Base-by-base conservation (phyloP, 169 alveolate genomes). In the Toxoplasma gondii region DNA sequence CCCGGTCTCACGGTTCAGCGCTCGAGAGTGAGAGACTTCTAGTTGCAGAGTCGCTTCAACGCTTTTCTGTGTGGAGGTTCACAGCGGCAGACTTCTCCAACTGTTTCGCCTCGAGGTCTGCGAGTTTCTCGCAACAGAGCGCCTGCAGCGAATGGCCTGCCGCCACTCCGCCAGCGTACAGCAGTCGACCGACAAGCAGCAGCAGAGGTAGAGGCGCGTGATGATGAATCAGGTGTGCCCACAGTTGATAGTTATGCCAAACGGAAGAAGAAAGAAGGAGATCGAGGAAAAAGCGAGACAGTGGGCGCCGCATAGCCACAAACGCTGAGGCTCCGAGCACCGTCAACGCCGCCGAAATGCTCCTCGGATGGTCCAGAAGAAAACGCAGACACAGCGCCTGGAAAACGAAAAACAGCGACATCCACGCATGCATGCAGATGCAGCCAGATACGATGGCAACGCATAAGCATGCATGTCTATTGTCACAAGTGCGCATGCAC, bases 301-400 rank as follows among this genome's bases (percentile, higher is more conserved):
- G 84, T 27, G 44, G 12, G 44, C 84, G 84, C 84, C 84, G 84
- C 41, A 44, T 4, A 4, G 84, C 84, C 5, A 74, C 41, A 16
- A 36, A 27, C 45, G 49, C 39, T 2, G 64, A 43, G 34, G 90
- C 1, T 5, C 54, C 31, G 36, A 16, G 36, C 53, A 41, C 36
- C 34, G 12, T 0, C 69, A 82, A 67, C 16, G 41, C 90, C 27
- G 44, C 53, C 29, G 67, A 38, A 22, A 82, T 1, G 67, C 54
- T 82, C 41, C 64, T 9, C 69, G 67, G 90, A 27, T 43, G 90
- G 19, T 43, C 69, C 38, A 82, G 36, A 34, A 82, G 67, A 41
- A 27, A 41, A 12, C 90, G 90, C 53, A 82, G 67, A 17, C 19
- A 27, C n/a, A 82, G 90, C 4, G 41, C 90, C 90, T 82, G 49